Base-by-base conservation (phyloP, 495 filamentous ascomycete genomes). In the Mytilinidion resinicola region DNA sequence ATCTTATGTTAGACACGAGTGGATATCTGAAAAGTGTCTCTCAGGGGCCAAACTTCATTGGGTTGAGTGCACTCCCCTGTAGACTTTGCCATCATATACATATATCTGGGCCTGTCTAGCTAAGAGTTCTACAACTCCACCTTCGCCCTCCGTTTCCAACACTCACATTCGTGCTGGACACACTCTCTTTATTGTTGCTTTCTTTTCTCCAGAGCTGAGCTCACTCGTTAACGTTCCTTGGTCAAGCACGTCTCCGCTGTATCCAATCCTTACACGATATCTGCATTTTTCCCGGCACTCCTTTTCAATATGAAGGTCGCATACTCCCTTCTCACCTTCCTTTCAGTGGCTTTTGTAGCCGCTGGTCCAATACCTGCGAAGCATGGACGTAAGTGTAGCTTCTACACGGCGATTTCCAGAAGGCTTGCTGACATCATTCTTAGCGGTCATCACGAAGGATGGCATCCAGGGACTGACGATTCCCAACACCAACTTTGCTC, bases 201-300 rank as follows among this genome's bases (percentile, higher is more conserved):
- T 62, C 39, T 42, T 65, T 49, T 65, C 41, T 41, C 52, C 15
- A 61, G 63, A 66, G 59, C 63, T 59, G 63, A 62, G 63, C 63
- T 66, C 63, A 59, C 14, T 59, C 20, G 56, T 56, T 56, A 56
- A 53, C 34, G 51, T 62, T 44, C 57, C 49, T 52, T 59, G 20
- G 12, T 53, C 20, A 30, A 59, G 30, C 52, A 41, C 51, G 25
- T 59, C 51, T 39, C 53, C 38, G 51, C 35, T 30, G 37, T 30
- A 43, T 57, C 36, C 57, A 55, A 42, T 55, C 55, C 49, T 49
- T 49, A 9, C 0, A n/a, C 21, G 19, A 49, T 14, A 30, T 8
- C 7, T 55, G 55, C 55, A 4, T n/a, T 1, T 21, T 51, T 19
- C 30, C 11, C 30, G 39, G 7, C 12, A 11, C 35, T 17, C 41